A percentile compares a stretch with the other conserved stretches of the same genome.
These are phyloP conservation scores for Escallonia rubra DNA, from an alignment of 129 eudicot genomes.

Conservation along the genomic window DNA sequence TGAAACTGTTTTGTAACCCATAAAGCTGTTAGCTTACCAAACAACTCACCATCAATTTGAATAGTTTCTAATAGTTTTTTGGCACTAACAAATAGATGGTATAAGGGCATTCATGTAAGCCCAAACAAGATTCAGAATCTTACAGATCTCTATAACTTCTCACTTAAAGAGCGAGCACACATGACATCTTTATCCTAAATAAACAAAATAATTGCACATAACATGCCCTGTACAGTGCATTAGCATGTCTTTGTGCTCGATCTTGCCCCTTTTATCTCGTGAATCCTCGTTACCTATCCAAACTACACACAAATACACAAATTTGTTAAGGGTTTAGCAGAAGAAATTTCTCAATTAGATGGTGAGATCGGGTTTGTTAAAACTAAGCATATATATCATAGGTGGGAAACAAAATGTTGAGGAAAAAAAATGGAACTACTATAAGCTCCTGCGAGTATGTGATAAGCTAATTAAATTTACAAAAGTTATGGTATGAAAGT, in stretches of 20 bases:
- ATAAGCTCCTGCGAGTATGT: too few relatives aligned
- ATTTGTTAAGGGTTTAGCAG: background rate
- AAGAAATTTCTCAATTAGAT: background rate
- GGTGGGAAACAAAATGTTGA: too few relatives aligned
- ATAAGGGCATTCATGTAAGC: too few relatives aligned
- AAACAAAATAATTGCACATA: background rate
- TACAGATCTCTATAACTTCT: background rate
- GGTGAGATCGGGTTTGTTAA: background rate
- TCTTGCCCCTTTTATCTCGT: slow-evolving; percentile 8
- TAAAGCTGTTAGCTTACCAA: too few relatives aligned
- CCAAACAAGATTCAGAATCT: slow-evolving; percentile 3
- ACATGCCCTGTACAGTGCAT: background rate
- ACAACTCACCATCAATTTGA: too few relatives aligned
- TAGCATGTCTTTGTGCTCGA: slow-evolving; percentile 8
- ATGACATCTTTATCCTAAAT: slow-evolving; percentile 1
- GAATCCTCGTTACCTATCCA: background rate
- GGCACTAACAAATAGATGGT: too few relatives aligned
- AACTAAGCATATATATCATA: too few relatives aligned
- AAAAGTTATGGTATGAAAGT: background rate
- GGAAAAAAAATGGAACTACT: too few relatives aligned
- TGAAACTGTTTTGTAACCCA: too few relatives aligned
- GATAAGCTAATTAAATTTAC: background rate
- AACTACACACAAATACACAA: background rate
- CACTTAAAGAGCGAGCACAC: background rate
- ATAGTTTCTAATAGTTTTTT: too few relatives aligned